Evolutionary conservation across 1,139 yeast species (phyloP), one percentile per base, ranked within the genome.

Genomic region (Hemisphaericaspora subhashii): DNA sequence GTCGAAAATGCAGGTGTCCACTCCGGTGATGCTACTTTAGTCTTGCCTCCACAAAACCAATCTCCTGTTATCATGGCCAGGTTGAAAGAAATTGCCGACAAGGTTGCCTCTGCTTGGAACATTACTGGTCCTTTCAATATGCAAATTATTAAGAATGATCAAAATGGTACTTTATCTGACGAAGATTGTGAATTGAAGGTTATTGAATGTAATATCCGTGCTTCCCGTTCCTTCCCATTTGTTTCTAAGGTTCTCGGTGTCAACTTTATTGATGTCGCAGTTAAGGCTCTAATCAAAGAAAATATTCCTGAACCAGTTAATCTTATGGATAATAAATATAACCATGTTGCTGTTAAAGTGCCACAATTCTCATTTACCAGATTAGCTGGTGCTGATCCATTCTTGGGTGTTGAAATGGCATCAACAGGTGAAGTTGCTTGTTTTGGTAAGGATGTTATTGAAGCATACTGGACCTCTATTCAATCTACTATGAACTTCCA

Each of bases 1-100:
- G 95, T 90, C 54, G 98, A 92, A 72, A 89, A 92, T 58, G 98
- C 98, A 15, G 98, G 98, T 73, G 89, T 92, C 40, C 98, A 92
- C 68, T 89, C 98, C 33, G 98, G 98, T 65, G 98, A 92, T 66
- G 98, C 98, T 35, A 89, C 98, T 30, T 78, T 92, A 57, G 83
- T 92, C 38, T 74, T 92, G 45, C 98, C 98, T 44, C 98, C 98
- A 35, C 95, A 84, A 61, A 68, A 72, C 46, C 68, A 86, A 45
- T 77, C 82, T 22, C 81, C 79, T 32, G 69, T 64, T 8, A 70
- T 81, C 37, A 72, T 86, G 72, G 63, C 50, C 21, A 76, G 92
- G 60, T 69, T 87, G 50, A 84, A 83, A 61, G 84, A 71, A 33
- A 86, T 90, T 53, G 89, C 98, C 38, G 92, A 83, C 57, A 89